Conservation (phyloP, 139 green algal species). For the Asterochloris sp. region DNA sequence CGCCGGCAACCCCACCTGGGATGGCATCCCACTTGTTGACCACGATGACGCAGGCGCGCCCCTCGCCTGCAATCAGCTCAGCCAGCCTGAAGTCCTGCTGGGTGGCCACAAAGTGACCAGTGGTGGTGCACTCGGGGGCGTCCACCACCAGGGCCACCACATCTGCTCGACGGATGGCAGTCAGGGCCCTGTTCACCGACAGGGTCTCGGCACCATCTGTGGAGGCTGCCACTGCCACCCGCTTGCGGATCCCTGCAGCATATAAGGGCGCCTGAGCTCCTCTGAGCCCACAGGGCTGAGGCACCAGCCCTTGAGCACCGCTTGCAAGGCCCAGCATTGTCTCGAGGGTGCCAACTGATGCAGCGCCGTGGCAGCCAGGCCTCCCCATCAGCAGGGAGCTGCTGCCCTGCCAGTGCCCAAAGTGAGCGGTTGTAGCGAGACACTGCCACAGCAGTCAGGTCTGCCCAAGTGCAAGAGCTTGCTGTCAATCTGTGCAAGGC, state of each 20-base stretch:
- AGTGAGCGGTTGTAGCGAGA: no score
- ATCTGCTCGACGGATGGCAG: conserved; percentile 81
- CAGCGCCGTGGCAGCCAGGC: no score
- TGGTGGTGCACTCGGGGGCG: conserved; percentile 49
- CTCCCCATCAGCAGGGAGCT: no score
- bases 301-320: no score
- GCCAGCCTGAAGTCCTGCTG: conserved; percentile 75
- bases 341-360: no score
- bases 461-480: no score
- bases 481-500: no score
- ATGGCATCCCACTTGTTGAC: conserved; percentile 98
- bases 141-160: conserved; percentile 92
- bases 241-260: conserved; percentile 76
- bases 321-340: no score
- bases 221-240: conserved; percentile 58
- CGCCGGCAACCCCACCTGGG: conserved; percentile 33
- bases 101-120: conserved; percentile 37
- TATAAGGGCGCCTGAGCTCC: background rate
- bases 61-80: conserved; percentile 67
- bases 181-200: conserved; percentile 78
- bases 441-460: no score
- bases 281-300: no score
- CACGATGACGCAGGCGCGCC: conserved; percentile 85
- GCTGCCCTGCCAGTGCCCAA: no score
- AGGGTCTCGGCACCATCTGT: conserved; percentile 71